Evolutionary conservation across 2,329 filamentous ascomycete species (phyloP), one percentile per base, ranked within the genome.

Genomic region (Fusarium dlaminii): DNA sequence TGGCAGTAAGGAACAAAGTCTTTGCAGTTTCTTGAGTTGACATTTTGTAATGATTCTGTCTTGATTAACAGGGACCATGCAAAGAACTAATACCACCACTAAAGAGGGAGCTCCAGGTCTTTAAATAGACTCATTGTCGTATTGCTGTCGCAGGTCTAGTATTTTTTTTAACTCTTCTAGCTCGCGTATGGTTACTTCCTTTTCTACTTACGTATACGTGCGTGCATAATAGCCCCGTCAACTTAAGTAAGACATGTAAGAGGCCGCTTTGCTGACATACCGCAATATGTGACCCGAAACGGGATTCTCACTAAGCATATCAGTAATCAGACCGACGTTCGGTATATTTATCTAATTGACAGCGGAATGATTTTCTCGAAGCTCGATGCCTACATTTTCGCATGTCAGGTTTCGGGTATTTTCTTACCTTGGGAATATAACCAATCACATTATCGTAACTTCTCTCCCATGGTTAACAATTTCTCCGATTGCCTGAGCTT

Each of bases 151-250:
- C n/a, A 29, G 24, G 24, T 9, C 24, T 45, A 12, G n/a, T n/a
- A 6, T 27, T 9, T 18, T 18, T 36, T 12, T n/a, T 18, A 9
- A 24, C 15, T 10, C 5, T 45, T 17, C 15, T 17, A 9, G 14
- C 0, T 22, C 3, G 12, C 6, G 5, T 14, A 3, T 22, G 4
- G 1, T 42, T 42, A 42, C 8, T 42, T n/a, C 12, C 22, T 15
- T n/a, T 14, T 22, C 22, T 7, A 22, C 39, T 1, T 8, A 22
- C 11, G 39, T 42, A 22, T 22, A 4, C 39, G 39, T 42, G 22
- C 22, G 20, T n/a, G 22, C 22, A 22, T n/a, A 34, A 15, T 34
- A 2, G 32, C 32, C 20, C 17, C 36, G 17, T 37, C 13, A 40
- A 8, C 20, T 39, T 22, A 20, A 22, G 29, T 9, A 9, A 30